Evolutionary conservation across 805 yeast species (phyloP).

Genomic region (Nakazawaea ishiwadae): DNA sequence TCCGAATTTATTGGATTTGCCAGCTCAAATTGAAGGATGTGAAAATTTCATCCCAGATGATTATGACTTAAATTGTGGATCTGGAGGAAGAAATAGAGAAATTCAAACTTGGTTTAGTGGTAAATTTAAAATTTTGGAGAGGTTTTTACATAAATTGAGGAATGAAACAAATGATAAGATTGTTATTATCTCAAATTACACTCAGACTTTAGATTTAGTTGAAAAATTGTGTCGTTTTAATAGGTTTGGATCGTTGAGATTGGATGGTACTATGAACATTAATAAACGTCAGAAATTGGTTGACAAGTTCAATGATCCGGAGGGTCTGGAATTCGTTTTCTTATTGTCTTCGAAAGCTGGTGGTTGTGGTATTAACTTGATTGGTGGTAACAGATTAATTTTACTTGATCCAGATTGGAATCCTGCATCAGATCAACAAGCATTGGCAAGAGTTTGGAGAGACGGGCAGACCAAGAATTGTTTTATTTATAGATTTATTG

Average conservation of each 20-base stretch:
- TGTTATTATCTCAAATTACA: slow-evolving; percentile 90
- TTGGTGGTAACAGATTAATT: slow-evolving; percentile 90
- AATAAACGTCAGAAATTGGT: slow-evolving; percentile 91
- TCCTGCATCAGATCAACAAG: slow-evolving; percentile 98
- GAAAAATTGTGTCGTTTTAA: slow-evolving; percentile 78
- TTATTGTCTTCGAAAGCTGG: slow-evolving; percentile 94
- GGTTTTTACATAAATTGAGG: slow-evolving; percentile 75
- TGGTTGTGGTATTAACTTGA: slow-evolving; percentile 96
- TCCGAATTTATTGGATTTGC: slow-evolving; percentile 77
- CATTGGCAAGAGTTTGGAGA: slow-evolving; percentile 97
- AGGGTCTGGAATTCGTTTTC: slow-evolving; percentile 82
- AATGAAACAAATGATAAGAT: slow-evolving; percentile 89
- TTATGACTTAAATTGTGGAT: slow-evolving; percentile 43
- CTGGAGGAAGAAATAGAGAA: slow-evolving; percentile 59
- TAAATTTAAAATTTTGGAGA: slow-evolving; percentile 76
- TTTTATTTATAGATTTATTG: slow-evolving; percentile 87
- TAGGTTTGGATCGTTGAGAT: slow-evolving; percentile 71
- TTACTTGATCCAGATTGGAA: slow-evolving; percentile 95
- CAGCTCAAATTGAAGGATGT: slow-evolving; percentile 73
- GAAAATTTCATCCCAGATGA: slow-evolving; percentile 69
- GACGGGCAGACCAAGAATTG: slow-evolving; percentile 98
- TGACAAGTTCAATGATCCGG: slow-evolving; percentile 87
- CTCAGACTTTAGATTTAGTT: slow-evolving; percentile 88
- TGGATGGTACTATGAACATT: slow-evolving; percentile 91
- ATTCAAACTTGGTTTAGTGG: slow-evolving; percentile 83